Evolutionary conservation across 164 flowering plant genomes (phyloP).

Genomic region (Kalanchoe fedtschenkoi): DNA sequence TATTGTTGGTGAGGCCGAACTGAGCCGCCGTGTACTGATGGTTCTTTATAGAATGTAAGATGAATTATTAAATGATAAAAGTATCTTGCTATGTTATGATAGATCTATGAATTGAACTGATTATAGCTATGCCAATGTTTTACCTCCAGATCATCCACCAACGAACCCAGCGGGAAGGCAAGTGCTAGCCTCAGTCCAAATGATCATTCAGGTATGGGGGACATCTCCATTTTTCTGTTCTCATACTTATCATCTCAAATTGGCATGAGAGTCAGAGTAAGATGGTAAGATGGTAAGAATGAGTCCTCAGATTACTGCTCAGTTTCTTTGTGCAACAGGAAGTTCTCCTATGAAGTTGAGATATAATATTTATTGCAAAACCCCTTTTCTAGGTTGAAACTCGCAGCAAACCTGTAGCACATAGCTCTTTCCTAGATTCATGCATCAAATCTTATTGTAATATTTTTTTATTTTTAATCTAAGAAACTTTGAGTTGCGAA

Average conservation of each 20-base stretch:
- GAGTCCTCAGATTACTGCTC: not conserved
- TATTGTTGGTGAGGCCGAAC: conserved; percentile 80
- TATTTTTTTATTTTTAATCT: too few species aligned
- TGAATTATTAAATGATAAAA: not conserved
- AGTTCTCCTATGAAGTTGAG: not conserved
- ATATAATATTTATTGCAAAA: not conserved
- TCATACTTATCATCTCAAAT: not conserved
- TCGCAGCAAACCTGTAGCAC: not conserved
- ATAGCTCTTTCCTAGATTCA: not conserved
- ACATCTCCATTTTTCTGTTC: conserved; percentile 6
- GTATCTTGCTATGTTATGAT: not conserved
- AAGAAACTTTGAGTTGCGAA: not conserved
- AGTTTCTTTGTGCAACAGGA: not conserved
- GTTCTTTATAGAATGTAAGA: conserved; percentile 82
- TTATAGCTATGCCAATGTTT: conserved; percentile 6
- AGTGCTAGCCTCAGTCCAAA: conserved; percentile 55
- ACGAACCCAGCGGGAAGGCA: conserved; percentile 68
- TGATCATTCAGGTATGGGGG: conserved; percentile 64
- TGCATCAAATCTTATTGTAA: not conserved
- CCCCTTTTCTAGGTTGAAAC: not conserved
- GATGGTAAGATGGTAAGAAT: not conserved
- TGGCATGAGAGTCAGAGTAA: not conserved
- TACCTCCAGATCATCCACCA: conserved; percentile 62
- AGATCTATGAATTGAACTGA: not conserved
- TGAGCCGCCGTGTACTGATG: conserved; percentile 87